Evolutionary conservation across 768 basidiomycete species (phyloP), one percentile per base, ranked within the genome.

Genomic region (Boletus barrowsii): DNA sequence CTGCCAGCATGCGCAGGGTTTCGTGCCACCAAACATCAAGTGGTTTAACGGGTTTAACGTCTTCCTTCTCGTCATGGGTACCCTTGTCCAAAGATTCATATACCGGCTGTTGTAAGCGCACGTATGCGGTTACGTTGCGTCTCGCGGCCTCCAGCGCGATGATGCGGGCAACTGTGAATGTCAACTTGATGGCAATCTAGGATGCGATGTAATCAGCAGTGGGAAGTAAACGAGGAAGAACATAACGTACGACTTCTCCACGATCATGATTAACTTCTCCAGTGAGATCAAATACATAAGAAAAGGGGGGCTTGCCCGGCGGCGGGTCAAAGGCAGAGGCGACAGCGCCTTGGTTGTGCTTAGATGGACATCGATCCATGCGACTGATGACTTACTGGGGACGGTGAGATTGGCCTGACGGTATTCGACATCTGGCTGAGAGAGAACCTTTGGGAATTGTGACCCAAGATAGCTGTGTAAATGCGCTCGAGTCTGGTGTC

Each of bases 21-120:
- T 93, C 92, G 60, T 94, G 92, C 89, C 90, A 93, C 92, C 92
- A 94, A 17, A 75, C 82, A 17, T 92, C 91, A 55, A 84, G 71
- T 7, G 83, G 79, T 42, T 84, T 86, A 18, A 75, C 71, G 11
- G 92, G 90, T 64, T 88, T 87, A 45, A 84, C 71, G 53, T 87
- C 84, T 43, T 88, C 86, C 66, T 84, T 86, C 74, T 93, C 92
- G 49, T 82, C 75, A 56, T 84, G 79, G 17, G 75, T 57, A 39
- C 79, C 79, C 68, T 89, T 91, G 56, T 81, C 82, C 9, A 82
- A 75, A 20, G 83, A 84, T 63, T 90, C 83, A 67, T 93, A 93
- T 68, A 86, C 90, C 26, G 90, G 88, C 24, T 83, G 84, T 52
- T 87, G 85, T 17, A 91, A 71, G 42, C 92, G 83, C 50, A 90